phyloP scores from a whole-genome alignment of 352 stramenopile species.

The Phytophthora syringae region DNA sequence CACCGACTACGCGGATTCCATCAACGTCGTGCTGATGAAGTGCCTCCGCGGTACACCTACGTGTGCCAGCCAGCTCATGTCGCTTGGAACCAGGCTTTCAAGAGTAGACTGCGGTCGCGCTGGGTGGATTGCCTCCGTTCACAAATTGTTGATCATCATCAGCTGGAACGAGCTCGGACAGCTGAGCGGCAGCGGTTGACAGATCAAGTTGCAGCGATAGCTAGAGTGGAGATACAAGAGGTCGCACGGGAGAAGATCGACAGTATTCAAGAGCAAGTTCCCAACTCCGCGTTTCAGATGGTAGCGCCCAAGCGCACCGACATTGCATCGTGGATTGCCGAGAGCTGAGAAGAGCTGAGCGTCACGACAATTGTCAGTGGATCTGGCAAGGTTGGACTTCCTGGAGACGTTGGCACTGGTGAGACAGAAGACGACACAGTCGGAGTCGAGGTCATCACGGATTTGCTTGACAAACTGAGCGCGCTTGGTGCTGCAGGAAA shows the following conservation, averaged over 20 bases:
- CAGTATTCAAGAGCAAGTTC: background rate
- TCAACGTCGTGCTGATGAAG: conserved; percentile 6
- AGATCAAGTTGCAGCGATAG: background rate
- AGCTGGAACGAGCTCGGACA: background rate
- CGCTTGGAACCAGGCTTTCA: conserved; percentile 4
- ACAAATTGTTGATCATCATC: background rate
- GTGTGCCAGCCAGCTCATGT: conserved; percentile 10
- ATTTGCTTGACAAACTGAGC: too few species aligned
- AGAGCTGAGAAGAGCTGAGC: conserved; percentile 1
- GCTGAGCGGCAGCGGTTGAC: background rate
- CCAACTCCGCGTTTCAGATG: background rate
- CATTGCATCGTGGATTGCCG: background rate
- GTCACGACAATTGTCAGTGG: too few species aligned
- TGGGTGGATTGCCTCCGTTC: background rate
- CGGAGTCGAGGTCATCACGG: too few species aligned
- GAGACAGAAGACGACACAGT: too few species aligned
- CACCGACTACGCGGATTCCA: background rate
- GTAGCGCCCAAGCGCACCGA: background rate
- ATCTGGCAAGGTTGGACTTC: too few species aligned
- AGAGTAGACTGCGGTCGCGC: background rate
- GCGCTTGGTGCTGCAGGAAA: background rate
- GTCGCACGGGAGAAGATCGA: background rate
- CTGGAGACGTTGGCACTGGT: too few species aligned
- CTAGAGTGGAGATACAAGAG: background rate
- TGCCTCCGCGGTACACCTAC: conserved; percentile 3